Percentiles rank a stretch among this genome's conserved stretches.
Evolutionary conservation across 2,329 filamentous ascomycete genomes (phyloP).

Genomic region (Geoglossum cookeanum): DNA sequence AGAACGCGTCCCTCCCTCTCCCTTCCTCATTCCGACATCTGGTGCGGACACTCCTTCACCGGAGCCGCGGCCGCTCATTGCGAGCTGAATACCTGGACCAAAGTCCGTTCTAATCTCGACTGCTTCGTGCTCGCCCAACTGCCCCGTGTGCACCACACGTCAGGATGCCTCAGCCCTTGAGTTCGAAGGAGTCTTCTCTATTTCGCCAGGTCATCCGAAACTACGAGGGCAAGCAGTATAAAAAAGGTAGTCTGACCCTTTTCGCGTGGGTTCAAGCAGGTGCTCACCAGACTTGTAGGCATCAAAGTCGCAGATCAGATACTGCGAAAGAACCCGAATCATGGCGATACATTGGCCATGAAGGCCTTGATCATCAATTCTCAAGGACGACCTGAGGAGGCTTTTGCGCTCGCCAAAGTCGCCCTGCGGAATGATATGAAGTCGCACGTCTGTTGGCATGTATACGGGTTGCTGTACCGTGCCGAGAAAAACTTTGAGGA

Average conservation of each 20-base stretch:
- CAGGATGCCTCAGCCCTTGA: slow-evolving; percentile 36
- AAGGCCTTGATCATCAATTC: slow-evolving; percentile 93
- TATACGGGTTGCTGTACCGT: slow-evolving; percentile 86
- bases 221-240: slow-evolving; percentile 98
- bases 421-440: slow-evolving; percentile 95
- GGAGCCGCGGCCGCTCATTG: background rate
- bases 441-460: slow-evolving; percentile 98
- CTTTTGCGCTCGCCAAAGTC: slow-evolving; percentile 79
- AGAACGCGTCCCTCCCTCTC: too few relatives aligned
- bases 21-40: background rate
- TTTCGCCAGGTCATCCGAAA: slow-evolving; percentile 88
- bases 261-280: slow-evolving; percentile 5
- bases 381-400: slow-evolving; percentile 81
- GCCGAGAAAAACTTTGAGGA: slow-evolving; percentile 96
- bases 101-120: background rate
- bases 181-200: slow-evolving; percentile 78
- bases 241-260: slow-evolving; percentile 38
- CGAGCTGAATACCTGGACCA: background rate
- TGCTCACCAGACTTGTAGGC: slow-evolving; percentile 28
- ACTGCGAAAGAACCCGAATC: slow-evolving; percentile 79
- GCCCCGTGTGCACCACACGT: background rate
- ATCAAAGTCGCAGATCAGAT: slow-evolving; percentile 94
- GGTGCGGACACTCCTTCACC: background rate
- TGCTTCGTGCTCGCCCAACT: background rate
- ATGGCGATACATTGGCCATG: slow-evolving; percentile 98